These are phyloP conservation scores for Ogataea corticis DNA, from an alignment of 805 yeast species.

Conservation along the genomic window DNA sequence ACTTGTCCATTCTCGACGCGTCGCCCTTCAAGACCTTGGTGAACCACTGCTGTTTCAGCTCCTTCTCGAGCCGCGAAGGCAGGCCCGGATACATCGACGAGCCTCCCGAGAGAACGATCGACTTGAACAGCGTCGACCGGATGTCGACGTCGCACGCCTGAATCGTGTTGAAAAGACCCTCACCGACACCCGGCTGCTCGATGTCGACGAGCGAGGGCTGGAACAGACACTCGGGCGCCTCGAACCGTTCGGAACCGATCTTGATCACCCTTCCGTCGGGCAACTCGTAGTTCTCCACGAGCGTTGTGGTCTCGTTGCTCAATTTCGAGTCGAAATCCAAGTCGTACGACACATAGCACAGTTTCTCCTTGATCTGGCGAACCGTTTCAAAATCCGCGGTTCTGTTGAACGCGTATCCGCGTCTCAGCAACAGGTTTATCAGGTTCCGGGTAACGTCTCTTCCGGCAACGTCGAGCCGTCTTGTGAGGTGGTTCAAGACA, in stretches of 20 bases:
- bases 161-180: conserved; percentile 84
- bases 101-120: conserved; percentile 95
- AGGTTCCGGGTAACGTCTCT: conserved; percentile 97
- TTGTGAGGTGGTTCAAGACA: conserved; percentile 91
- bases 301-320: conserved; percentile 91
- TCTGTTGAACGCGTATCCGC: conserved; percentile 97
- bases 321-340: conserved; percentile 83
- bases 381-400: conserved; percentile 99
- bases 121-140: conserved; percentile 82
- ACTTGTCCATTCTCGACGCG: conserved; percentile 81
- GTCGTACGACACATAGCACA: conserved; percentile 94
- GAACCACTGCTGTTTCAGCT: conserved; percentile 94
- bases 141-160: conserved; percentile 95
- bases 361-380: conserved; percentile 94
- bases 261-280: conserved; percentile 96
- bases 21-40: conserved; percentile 85
- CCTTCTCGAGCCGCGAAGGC: conserved; percentile 93
- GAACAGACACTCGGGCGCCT: conserved; percentile 95
- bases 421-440: conserved; percentile 84
- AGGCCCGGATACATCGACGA: conserved; percentile 98
- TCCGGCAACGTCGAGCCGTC: conserved; percentile 95
- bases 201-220: conserved; percentile 94
- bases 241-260: conserved; percentile 93
- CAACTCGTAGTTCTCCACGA: conserved; percentile 87
- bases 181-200: conserved; percentile 97